These are phyloP conservation scores for Penicillium daleae DNA, from an alignment of 495 filamentous ascomycete species.

Conservation along the genomic window DNA sequence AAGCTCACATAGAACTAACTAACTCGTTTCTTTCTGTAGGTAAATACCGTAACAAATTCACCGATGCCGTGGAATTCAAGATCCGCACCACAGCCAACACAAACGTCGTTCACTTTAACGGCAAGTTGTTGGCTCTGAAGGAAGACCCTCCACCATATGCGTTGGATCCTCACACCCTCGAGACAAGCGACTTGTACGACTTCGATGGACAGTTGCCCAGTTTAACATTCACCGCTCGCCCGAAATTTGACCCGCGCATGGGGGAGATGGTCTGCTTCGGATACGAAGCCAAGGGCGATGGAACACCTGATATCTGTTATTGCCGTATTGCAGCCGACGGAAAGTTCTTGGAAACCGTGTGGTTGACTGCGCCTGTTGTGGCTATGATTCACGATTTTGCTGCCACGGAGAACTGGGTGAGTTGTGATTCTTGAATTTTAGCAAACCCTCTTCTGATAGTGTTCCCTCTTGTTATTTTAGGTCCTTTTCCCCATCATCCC, in stretches of 20 bases:
- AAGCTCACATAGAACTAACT: neutral
- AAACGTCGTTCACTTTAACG: slow-evolving; percentile 57
- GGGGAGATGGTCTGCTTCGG: slow-evolving; percentile 61
- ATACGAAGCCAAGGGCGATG: slow-evolving; percentile 55
- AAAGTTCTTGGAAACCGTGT: slow-evolving; percentile 45
- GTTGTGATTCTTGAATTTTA: neutral
- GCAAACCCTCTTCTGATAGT: too few relatives aligned
- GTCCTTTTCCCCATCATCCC: slow-evolving; percentile 56
- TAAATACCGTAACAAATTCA: slow-evolving; percentile 58
- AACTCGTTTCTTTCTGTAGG: too few relatives aligned
- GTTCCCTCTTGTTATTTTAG: too few relatives aligned
- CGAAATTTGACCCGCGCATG: slow-evolving; percentile 61
- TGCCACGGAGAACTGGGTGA: slow-evolving; percentile 51
- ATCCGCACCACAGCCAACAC: slow-evolving; percentile 58
- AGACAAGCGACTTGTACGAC: slow-evolving; percentile 56
- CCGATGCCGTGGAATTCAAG: slow-evolving; percentile 53
- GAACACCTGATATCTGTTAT: slow-evolving; percentile 49
- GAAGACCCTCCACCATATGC: slow-evolving; percentile 61
- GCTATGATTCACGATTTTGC: slow-evolving; percentile 63
- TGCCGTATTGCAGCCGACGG: slow-evolving; percentile 53
- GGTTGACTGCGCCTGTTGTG: slow-evolving; percentile 56
- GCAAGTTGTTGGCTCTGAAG: slow-evolving; percentile 56
- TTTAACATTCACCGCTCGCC: slow-evolving; percentile 63
- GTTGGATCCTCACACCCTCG: slow-evolving; percentile 58
- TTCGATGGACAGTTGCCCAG: slow-evolving; percentile 60